These are phyloP conservation scores for Puya raimondii DNA, from an alignment of 176 grass and related monocot genomes.

Conservation along the genomic window DNA sequence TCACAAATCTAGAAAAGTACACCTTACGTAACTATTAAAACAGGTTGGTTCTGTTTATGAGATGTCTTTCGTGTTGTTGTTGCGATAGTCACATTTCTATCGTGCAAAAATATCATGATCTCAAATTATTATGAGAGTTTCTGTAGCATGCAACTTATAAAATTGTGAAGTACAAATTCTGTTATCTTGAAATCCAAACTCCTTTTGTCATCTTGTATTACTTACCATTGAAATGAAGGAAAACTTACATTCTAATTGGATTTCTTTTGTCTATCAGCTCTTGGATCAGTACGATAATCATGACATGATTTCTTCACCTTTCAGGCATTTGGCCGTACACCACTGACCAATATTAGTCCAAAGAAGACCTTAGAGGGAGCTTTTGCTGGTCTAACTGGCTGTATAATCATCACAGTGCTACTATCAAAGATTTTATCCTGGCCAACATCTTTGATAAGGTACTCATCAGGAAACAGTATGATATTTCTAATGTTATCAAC, in stretches of 20 bases:
- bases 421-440: conserved; percentile 52
- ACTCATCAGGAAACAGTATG: background rate
- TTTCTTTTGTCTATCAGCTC: background rate
- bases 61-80: no score
- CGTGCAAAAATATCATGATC: no score
- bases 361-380: conserved; percentile 95
- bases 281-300: background rate
- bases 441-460: conserved; percentile 73
- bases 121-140: no score
- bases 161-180: background rate
- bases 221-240: background rate
- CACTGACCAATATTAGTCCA: conserved; percentile 86
- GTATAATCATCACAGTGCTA: conserved; percentile 64
- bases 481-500: conserved; percentile 10
- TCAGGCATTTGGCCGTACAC: conserved; percentile 86
- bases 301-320: conserved; percentile 21
- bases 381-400: conserved; percentile 82
- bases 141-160: background rate
- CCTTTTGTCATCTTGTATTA: conserved; percentile 1
- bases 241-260: background rate
- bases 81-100: no score
- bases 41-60: no score
- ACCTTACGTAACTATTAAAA: no score
- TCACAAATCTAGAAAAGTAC: no score
- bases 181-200: conserved; percentile 5